phyloP scores from a whole-genome alignment of 768 basidiomycete species.

The Floccularia luteovirens region DNA sequence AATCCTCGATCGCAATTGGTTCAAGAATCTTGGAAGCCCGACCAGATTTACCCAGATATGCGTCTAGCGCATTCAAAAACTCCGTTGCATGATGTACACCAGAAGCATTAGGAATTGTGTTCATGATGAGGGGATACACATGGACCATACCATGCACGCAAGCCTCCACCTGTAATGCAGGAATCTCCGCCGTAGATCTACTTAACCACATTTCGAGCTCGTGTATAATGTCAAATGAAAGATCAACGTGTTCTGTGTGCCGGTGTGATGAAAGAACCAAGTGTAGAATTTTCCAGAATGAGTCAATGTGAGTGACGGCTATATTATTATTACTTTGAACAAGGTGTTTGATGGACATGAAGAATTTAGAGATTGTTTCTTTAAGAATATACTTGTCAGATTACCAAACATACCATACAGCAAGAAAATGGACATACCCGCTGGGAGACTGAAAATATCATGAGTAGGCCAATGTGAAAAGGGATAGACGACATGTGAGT shows the following conservation, averaged over 20 bases:
- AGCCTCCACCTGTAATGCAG: background rate
- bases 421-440: background rate
- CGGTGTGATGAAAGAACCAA: background rate
- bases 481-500: background rate
- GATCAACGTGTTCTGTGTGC: background rate
- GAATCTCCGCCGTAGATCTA: background rate
- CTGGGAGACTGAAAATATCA: background rate
- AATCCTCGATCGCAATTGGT: no score
- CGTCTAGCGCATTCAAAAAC: no score
- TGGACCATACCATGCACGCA: background rate
- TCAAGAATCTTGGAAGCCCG: no score
- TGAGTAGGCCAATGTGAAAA: background rate
- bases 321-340: background rate
- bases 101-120: no score
- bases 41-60: no score
- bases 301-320: background rate
- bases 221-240: background rate
- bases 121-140: background rate
- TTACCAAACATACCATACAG: no score
- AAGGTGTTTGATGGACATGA: background rate
- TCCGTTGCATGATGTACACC: no score
- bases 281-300: background rate
- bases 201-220: background rate
- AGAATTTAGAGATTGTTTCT: background rate
- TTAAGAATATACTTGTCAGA: background rate